phyloP scores from a whole-genome alignment of 768 basidiomycete species.

The Boletus rubroflammeus region DNA sequence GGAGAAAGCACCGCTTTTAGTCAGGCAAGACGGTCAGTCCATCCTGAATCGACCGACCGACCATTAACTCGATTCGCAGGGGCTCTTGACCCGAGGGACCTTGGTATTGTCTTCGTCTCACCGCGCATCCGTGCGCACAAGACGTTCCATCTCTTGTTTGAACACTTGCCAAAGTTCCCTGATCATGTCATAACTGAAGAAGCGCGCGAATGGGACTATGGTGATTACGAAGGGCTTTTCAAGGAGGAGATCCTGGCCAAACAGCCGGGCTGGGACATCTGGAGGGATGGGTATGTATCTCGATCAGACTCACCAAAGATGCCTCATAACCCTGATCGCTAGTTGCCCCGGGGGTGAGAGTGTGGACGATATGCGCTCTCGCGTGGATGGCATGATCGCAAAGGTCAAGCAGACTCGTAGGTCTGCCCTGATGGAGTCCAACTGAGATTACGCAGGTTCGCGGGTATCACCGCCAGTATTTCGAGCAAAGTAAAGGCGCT shows the following conservation, averaged over 20 bases:
- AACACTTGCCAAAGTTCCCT: constrained; percentile 42
- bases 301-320: not conserved
- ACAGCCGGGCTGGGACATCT: constrained; percentile 71
- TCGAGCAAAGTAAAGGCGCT: constrained; percentile 60
- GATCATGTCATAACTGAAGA: constrained; percentile 60
- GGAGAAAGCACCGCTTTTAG: constrained; percentile 58
- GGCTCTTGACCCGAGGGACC: constrained; percentile 73
- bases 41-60: not conserved
- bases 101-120: constrained; percentile 75
- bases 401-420: constrained; percentile 45
- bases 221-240: constrained; percentile 82
- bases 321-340: constrained; percentile 6
- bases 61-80: constrained; percentile 37
- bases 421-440: not conserved
- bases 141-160: constrained; percentile 83
- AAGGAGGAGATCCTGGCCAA: constrained; percentile 72
- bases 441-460: constrained; percentile 47
- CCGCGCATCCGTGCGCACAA: constrained; percentile 83
- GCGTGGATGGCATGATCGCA: constrained; percentile 73
- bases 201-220: constrained; percentile 87
- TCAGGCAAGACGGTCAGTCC: constrained; percentile 73
- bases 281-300: constrained; percentile 68
- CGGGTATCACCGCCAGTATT: constrained; percentile 66
- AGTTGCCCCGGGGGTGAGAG: constrained; percentile 91
- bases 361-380: constrained; percentile 68